phyloP scores from a whole-genome alignment of 2,329 filamentous ascomycete genomes.

The Seiridium unicorne region DNA sequence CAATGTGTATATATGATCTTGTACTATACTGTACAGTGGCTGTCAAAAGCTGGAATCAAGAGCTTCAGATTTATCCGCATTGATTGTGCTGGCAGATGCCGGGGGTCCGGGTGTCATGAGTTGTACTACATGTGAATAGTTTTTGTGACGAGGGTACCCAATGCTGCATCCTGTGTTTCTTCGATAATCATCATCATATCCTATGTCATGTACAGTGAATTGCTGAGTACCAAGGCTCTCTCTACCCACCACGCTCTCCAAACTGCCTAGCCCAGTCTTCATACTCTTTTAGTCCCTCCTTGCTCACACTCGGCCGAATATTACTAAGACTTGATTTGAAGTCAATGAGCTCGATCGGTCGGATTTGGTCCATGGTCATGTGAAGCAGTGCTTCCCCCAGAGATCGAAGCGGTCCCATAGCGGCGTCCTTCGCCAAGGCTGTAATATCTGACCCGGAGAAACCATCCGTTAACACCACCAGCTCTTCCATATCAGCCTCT shows the following conservation, averaged over 20 bases:
- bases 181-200: too few relatives aligned
- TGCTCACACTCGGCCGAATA: conserved; percentile 88
- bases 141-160: too few relatives aligned
- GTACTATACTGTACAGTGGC: conserved; percentile 8
- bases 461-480: conserved; percentile 86
- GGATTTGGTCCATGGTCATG: conserved; percentile 92
- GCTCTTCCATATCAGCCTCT: conserved; percentile 66
- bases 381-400: conserved; percentile 85
- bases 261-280: conserved; percentile 94
- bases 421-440: conserved; percentile 92
- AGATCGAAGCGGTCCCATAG: conserved; percentile 91
- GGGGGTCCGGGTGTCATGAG: too few relatives aligned
- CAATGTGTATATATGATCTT: conserved; percentile 5
- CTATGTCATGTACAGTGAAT: not conserved
- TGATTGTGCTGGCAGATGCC: too few relatives aligned
- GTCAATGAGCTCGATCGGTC: conserved; percentile 78
- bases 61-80: not conserved
- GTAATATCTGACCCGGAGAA: conserved; percentile 98
- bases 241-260: conserved; percentile 81
- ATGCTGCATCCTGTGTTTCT: too few relatives aligned
- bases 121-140: too few relatives aligned
- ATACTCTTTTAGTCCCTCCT: conserved; percentile 79
- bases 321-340: conserved; percentile 81
- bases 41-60: not conserved
- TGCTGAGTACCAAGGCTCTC: too few relatives aligned